phyloP scores from a whole-genome alignment of 306 rosid species.

The Ammopiptanthus mongolicus region DNA sequence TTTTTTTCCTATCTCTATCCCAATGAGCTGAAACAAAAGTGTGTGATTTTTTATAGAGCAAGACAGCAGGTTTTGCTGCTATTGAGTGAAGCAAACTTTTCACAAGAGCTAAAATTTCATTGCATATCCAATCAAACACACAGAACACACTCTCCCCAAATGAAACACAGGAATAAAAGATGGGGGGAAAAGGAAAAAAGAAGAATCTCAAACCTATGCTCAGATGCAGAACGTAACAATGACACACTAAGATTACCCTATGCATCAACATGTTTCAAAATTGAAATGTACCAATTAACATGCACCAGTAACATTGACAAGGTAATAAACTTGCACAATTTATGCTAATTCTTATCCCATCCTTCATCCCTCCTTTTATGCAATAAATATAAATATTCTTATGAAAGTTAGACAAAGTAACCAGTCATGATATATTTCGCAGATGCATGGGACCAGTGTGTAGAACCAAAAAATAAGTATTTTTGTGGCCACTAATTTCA shows the following conservation, averaged over 20 bases:
- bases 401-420: not conserved
- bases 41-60: not conserved
- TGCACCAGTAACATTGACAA: not conserved
- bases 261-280: not conserved
- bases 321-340: not conserved
- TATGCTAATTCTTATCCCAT: not conserved
- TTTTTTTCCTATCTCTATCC: too few species aligned
- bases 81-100: not conserved
- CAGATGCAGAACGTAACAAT: not conserved
- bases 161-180: not conserved
- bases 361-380: not conserved
- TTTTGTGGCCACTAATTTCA: not conserved
- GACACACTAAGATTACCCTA: not conserved
- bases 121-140: not conserved
- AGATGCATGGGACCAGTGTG: not conserved
- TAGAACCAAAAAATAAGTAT: not conserved
- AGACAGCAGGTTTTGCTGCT: not conserved
- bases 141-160: not conserved
- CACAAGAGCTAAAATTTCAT: not conserved
- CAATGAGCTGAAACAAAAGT: too few species aligned
- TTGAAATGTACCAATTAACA: not conserved
- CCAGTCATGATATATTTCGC: not conserved
- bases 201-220: not conserved
- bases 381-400: not conserved
- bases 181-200: not conserved